Base-by-base conservation (phyloP, 768 basidiomycete genomes). In the Boletus subparvulus region DNA sequence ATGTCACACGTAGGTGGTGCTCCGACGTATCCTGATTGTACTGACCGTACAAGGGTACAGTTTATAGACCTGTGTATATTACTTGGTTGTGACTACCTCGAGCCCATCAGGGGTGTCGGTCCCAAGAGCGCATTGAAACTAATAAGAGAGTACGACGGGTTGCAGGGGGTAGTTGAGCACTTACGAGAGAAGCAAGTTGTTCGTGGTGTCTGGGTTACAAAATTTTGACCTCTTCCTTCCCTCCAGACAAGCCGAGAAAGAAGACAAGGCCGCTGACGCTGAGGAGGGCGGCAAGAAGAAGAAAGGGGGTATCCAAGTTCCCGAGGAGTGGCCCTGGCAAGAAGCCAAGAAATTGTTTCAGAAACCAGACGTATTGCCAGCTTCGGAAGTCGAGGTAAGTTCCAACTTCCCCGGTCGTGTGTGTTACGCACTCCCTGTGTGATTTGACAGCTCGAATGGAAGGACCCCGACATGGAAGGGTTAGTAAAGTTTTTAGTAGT, bases 291-390 rank as follows among this genome's bases (percentile, higher is more conserved):
- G 65, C 21, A 74, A 68, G 69, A 71, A 71, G 62, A 87, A 84
- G 64, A 91, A 87, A 47, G 93, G 90, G 8, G 86, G 85, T 1
- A 76, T 94, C 48, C 77, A 81, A 19, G 80, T 98, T 37, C 96
- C 97, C 0, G 94, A 94, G 44, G 87, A 96, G 56, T 99, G 96
- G 96, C 92, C 92, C 47, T 98, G 92, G 92, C 86, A 95, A 70
- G 88, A 94, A 60, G 97, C 97, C 37, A 94, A 94, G 74, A 81
- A 86, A 69, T 67, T 99, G 26, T 99, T 99, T 66, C 73, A 87
- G 73, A 84, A 88, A 49, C 97, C 97, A 3, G 93, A 97, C 57
- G 96, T 99, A 21, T 76, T 85, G 9, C 89, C 93, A 26, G 88
- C 93, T 3, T 85, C 87, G 46, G 81, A 98, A 63, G 69, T 98